Base-by-base conservation (phyloP, 163 green algal species). In the Trebouxia gelatinosa region DNA sequence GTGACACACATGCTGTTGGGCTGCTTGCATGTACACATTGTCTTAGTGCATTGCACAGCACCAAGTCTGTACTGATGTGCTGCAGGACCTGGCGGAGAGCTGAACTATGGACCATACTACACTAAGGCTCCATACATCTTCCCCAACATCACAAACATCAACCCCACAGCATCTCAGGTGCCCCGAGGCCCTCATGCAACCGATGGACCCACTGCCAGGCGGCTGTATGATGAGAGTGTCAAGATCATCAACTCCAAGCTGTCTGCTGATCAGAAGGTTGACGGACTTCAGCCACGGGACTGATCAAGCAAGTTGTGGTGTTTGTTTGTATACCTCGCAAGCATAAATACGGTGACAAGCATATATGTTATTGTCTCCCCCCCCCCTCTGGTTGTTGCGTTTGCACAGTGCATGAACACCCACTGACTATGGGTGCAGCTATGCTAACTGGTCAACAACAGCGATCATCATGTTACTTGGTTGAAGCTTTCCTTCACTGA, bases 101-200 rank as follows among this genome's bases (percentile, higher is more conserved):
- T 62, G 39, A 76, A 59, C 7, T 76, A 76, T 34, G 68, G 68
- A 7, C 68, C 68, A 40, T 76, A 76, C 68, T 76, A 76, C 28
- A 40, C 46, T 26, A 39, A 43, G 11, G 61, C 62, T 29, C 68
- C 68, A 19, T 76, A 28, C 29, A 76, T 76, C 5, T 76, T 76
- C 43, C 68, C 68, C 40, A 76, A 61, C 40, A 76, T 76, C 43
- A 76, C 68, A 21, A 76, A 76, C 68, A 76, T 76, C 16, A 76
- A 76, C 17, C 68, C 68, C 11, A 54, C 43, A 43, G 68, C 40
- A 19, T 59, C 46, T 17, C 68, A 76, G 46, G 62, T 13, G 43
- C 68, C 68, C 19, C 28, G 16, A 31, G 40, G 46, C n/a, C 68
- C 68, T 6, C 26, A 64, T 40, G 68, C 68, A 3, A 46, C 17